phyloP scores from a whole-genome alignment of 2,329 filamentous ascomycete species.

The Xylaria sp. region DNA sequence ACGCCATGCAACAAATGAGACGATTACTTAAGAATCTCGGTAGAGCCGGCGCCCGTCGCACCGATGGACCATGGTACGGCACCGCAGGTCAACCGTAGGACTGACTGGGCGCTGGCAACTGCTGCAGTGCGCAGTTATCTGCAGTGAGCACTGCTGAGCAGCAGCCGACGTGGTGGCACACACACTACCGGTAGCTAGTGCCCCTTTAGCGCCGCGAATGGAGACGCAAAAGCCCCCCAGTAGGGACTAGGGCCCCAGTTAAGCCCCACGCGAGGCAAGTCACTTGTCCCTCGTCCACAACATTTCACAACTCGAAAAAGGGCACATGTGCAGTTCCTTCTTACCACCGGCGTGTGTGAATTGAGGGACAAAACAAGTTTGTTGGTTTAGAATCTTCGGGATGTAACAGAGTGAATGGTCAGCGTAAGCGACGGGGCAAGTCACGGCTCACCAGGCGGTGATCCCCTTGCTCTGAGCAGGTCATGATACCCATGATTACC shows the following conservation, averaged over 20 bases:
- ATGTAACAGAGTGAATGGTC: neutral
- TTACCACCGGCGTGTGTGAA: neutral
- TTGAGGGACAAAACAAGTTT: neutral
- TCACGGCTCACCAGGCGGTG: neutral
- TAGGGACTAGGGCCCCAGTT: neutral
- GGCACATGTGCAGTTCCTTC: neutral
- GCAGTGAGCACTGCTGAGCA: too few species aligned
- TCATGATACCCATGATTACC: neutral
- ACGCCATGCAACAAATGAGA: too few species aligned
- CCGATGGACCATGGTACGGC: too few species aligned
- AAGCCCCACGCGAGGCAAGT: neutral
- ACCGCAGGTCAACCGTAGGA: too few species aligned
- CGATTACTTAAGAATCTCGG: too few species aligned
- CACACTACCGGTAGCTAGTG: neutral
- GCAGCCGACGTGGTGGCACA: neutral
- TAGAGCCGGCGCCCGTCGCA: too few species aligned
- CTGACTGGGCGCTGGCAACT: too few species aligned
- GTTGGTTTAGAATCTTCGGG: neutral
- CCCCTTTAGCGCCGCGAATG: too few species aligned
- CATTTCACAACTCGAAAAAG: neutral
- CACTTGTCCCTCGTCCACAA: neutral
- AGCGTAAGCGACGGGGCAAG: constrained; percentile 2
- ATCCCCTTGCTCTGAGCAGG: neutral
- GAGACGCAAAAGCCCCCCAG: too few species aligned
- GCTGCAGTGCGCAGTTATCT: too few species aligned